Conservation (phyloP, 257 asterid genomes). For the Solanum chmielewskii region DNA sequence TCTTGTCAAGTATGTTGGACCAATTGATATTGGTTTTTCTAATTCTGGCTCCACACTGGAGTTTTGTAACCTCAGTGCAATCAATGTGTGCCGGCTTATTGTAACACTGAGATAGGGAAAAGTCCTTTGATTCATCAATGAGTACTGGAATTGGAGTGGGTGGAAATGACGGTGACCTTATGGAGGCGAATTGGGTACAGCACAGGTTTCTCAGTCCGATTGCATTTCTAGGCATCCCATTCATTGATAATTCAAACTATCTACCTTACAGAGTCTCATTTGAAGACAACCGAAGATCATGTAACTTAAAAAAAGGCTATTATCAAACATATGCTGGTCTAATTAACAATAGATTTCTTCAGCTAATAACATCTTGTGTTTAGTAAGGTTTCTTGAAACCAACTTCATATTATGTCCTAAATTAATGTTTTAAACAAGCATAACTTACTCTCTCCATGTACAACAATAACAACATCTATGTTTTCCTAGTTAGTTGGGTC, state of each 20-base stretch:
- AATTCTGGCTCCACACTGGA: not conserved
- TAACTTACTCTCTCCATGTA: not conserved
- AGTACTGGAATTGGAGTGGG: not conserved
- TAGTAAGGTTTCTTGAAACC: not conserved
- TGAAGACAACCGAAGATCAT: not conserved
- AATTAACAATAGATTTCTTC: not conserved
- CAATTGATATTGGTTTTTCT: not conserved
- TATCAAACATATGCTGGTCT: not conserved
- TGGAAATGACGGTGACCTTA: not conserved
- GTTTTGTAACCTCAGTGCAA: not conserved
- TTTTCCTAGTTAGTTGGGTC: not conserved
- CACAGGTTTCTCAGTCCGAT: not conserved
- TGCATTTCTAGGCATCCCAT: not conserved
- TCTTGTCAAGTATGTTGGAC: not conserved
- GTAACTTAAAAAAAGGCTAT: not conserved
- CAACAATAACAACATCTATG: not conserved
- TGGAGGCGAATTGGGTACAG: not conserved
- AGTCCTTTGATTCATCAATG: not conserved
- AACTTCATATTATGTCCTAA: not conserved
- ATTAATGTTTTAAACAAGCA: not conserved
- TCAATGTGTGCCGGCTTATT: not conserved
- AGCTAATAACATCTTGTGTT: not conserved
- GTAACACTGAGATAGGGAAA: not conserved
- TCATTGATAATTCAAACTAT: not conserved
- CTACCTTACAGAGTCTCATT: not conserved